phyloP scores from a whole-genome alignment of 768 basidiomycete genomes.

The Tylopilus plumbeoviolaceoides region DNA sequence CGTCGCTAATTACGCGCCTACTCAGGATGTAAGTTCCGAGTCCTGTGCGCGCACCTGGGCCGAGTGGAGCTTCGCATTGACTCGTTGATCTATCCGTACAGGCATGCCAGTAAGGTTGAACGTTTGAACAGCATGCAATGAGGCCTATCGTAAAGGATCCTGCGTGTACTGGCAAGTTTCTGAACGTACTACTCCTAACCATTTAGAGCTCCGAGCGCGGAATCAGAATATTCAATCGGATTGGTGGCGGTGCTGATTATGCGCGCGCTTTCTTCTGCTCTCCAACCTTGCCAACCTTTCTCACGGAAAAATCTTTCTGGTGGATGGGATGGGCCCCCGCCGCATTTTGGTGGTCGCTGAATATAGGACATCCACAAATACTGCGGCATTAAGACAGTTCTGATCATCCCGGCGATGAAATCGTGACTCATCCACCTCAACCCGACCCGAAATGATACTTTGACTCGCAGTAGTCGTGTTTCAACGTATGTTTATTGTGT shows the following conservation, averaged over 20 bases:
- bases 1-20: not conserved
- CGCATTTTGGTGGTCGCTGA: not conserved
- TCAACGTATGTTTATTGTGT: not conserved
- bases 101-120: no score
- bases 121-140: no score
- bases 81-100: no score
- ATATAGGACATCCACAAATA: no score
- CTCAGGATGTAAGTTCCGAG: no score
- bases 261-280: not conserved
- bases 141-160: no score
- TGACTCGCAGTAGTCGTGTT: not conserved
- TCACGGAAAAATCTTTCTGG: not conserved
- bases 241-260: not conserved
- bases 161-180: no score
- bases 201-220: not conserved
- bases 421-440: not conserved
- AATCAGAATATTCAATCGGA: not conserved
- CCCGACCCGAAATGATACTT: not conserved
- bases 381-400: no score
- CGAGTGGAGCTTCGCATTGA: no score
- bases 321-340: not conserved
- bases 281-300: not conserved
- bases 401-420: not conserved
- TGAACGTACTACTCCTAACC: no score
- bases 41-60: no score